These are phyloP conservation scores for Clonostachys chloroleuca DNA, from an alignment of 2,329 filamentous ascomycete species.

Conservation along the genomic window DNA sequence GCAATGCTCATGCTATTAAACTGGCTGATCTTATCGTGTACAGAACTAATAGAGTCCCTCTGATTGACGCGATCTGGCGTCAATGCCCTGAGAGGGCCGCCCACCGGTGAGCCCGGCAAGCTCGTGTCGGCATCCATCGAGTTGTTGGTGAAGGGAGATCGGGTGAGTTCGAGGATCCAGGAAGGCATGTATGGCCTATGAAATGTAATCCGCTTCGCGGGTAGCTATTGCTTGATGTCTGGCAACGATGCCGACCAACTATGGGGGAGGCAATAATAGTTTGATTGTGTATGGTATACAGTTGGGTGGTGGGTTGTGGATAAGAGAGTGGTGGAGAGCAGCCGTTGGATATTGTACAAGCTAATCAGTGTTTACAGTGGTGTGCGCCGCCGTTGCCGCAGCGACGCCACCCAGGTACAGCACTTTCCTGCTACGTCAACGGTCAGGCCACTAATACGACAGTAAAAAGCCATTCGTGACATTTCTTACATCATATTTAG, in stretches of 20 bases:
- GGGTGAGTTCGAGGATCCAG: neutral
- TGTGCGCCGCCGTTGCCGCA: conserved; percentile 1
- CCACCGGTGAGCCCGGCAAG: conserved; percentile 45
- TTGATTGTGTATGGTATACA: neutral
- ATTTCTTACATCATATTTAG: too few relatives aligned
- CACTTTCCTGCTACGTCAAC: too few relatives aligned
- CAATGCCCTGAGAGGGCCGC: conserved; percentile 52
- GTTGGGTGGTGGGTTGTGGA: neutral
- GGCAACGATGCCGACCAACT: too few relatives aligned
- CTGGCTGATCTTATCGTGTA: conserved; percentile 65
- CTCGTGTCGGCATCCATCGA: conserved; percentile 40
- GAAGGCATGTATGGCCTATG: neutral
- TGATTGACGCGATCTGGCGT: conserved; percentile 63
- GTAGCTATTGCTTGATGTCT: too few relatives aligned
- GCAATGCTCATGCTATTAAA: conserved; percentile 67
- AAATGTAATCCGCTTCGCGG: too few relatives aligned
- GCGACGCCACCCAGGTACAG: neutral
- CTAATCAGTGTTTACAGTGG: neutral
- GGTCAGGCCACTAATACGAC: too few relatives aligned
- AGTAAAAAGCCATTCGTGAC: too few relatives aligned
- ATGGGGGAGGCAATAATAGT: too few relatives aligned
- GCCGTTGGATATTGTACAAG: neutral
- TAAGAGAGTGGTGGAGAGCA: too few relatives aligned
- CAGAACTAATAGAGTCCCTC: conserved; percentile 48
- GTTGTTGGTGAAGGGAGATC: neutral